These are phyloP conservation scores for Scutellaria baicalensis DNA, from an alignment of 257 asterid species.

Conservation along the genomic window DNA sequence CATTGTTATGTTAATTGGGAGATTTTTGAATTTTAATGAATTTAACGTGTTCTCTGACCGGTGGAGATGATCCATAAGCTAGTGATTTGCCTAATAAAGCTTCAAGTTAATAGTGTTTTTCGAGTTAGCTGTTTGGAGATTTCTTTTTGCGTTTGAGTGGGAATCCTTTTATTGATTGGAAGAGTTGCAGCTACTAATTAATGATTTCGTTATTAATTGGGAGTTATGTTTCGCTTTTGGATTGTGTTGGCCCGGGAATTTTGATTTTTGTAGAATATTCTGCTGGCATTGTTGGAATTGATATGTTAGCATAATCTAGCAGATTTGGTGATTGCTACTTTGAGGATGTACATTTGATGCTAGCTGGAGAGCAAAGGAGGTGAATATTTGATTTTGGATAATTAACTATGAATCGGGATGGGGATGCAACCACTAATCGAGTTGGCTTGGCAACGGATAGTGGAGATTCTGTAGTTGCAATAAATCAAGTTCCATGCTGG, in stretches of 20 bases:
- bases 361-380: constrained; percentile 12
- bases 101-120: not conserved
- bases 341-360: constrained; percentile 14
- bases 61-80: constrained; percentile 1
- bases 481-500: constrained; percentile 82
- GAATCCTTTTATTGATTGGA: not conserved
- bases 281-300: constrained; percentile 13
- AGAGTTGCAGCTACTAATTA: not conserved
- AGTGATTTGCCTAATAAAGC: constrained; percentile 15
- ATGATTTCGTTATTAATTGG: not conserved
- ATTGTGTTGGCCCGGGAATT: not conserved
- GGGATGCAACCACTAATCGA: constrained; percentile 42
- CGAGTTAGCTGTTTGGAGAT: not conserved
- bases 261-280: not conserved
- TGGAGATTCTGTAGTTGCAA: constrained; percentile 65
- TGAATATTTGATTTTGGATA: constrained; percentile 16
- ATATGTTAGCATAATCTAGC: constrained; percentile 5
- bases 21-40: constrained; percentile 1
- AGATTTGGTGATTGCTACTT: constrained; percentile 14
- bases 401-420: constrained; percentile 44
- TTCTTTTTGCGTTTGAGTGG: not conserved
- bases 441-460: constrained; percentile 67
- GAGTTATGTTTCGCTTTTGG: not conserved
- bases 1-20: constrained; percentile 1
- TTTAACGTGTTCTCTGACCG: not conserved